These are phyloP conservation scores for Yamadazyma trypodendri DNA, from an alignment of 1,139 yeast genomes.

Conservation along the genomic window DNA sequence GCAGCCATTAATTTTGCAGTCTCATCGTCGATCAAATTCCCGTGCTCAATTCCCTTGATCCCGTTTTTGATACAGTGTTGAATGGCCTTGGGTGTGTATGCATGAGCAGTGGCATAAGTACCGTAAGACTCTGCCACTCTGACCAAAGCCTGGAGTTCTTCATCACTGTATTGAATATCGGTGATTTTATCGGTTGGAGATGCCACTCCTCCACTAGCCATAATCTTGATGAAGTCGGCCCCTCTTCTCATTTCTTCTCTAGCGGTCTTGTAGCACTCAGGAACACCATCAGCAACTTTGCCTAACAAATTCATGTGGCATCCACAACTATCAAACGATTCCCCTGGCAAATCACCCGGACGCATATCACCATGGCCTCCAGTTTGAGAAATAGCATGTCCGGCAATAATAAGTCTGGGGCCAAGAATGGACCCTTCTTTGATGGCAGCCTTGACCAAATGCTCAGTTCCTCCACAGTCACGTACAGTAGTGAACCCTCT, in stretches of 20 bases:
- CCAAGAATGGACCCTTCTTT: conserved; percentile 21
- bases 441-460: conserved; percentile 17
- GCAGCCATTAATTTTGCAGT: conserved; percentile 20
- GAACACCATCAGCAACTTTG: conserved; percentile 21
- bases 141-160: conserved; percentile 22
- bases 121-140: conserved; percentile 20
- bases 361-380: conserved; percentile 25
- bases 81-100: conserved; percentile 21
- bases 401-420: conserved; percentile 20
- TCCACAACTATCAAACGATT: conserved; percentile 18
- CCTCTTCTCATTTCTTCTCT: conserved; percentile 22
- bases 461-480: conserved; percentile 23
- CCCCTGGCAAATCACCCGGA: conserved; percentile 17
- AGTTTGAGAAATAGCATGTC: conserved; percentile 22
- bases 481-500: conserved; percentile 23
- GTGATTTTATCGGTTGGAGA: conserved; percentile 15
- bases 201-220: conserved; percentile 17
- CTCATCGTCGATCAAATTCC: conserved; percentile 21
- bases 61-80: conserved; percentile 20
- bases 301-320: conserved; percentile 19
- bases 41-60: conserved; percentile 24
- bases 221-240: conserved; percentile 18
- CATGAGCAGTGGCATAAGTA: conserved; percentile 24
- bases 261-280: conserved; percentile 18
- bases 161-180: conserved; percentile 21